phyloP scores from a whole-genome alignment of 129 eudicot genomes.

The Pulicaria dysenterica region DNA sequence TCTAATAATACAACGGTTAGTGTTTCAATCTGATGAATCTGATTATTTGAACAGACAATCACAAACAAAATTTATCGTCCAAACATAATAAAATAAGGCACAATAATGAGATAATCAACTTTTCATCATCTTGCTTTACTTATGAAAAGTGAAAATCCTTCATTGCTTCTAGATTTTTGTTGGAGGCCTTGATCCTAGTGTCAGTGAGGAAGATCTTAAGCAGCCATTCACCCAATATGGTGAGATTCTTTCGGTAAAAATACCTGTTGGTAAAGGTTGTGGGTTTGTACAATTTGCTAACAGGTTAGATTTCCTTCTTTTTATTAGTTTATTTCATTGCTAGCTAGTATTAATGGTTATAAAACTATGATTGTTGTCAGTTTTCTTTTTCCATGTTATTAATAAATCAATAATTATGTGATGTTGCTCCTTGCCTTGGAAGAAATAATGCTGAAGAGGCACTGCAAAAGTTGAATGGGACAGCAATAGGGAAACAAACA shows the following conservation, averaged over 20 bases:
- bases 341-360: background rate
- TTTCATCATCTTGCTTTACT: slow-evolving; percentile 4
- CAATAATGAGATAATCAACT: too few relatives aligned
- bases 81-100: too few relatives aligned
- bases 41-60: too few relatives aligned
- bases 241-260: slow-evolving; percentile 70
- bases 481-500: slow-evolving; percentile 69
- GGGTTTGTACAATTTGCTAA: slow-evolving; percentile 80
- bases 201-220: slow-evolving; percentile 71
- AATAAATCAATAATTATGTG: background rate
- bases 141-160: slow-evolving; percentile 2
- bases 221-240: slow-evolving; percentile 71
- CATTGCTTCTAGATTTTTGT: slow-evolving; percentile 62
- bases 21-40: background rate
- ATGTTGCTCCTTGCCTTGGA: slow-evolving; percentile 3
- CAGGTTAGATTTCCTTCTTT: slow-evolving; percentile 42
- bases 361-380: too few relatives aligned
- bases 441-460: slow-evolving; percentile 75
- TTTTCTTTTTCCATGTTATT: too few relatives aligned
- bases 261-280: slow-evolving; percentile 71
- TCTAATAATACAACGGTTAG: slow-evolving; percentile 72
- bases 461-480: slow-evolving; percentile 65
- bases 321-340: background rate
- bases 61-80: too few relatives aligned
- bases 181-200: slow-evolving; percentile 71